Conservation (phyloP, 805 yeast genomes). For the Lipomyces lipofer region DNA sequence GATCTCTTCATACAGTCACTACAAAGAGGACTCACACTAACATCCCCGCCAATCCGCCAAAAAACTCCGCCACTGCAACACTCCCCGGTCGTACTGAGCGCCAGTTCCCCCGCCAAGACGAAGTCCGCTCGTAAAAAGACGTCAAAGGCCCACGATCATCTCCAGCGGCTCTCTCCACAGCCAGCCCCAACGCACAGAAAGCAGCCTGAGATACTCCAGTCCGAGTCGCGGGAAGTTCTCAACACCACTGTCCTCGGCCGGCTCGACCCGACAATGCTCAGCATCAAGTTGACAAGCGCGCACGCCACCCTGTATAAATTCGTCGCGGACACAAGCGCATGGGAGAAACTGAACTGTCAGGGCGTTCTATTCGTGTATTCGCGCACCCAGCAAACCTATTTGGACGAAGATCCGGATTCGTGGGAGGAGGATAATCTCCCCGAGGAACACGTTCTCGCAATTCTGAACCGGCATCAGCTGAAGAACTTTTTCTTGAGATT, state of each 20-base stretch:
- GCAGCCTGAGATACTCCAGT: not conserved
- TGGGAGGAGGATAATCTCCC: constrained; percentile 1
- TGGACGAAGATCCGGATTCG: constrained; percentile 12
- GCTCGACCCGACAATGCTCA: constrained; percentile 42
- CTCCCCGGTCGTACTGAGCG: no score
- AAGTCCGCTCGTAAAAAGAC: no score
- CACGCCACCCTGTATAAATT: constrained; percentile 46
- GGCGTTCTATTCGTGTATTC: constrained; percentile 45
- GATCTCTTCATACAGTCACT: no score
- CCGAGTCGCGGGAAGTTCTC: constrained; percentile 10
- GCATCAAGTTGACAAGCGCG: constrained; percentile 42
- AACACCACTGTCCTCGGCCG: constrained; percentile 40
- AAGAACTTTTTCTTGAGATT: constrained; percentile 20
- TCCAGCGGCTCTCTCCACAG: no score
- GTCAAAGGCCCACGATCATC: no score
- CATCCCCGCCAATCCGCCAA: no score
- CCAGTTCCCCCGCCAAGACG: no score
- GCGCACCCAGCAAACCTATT: constrained; percentile 26
- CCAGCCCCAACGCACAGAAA: no score
- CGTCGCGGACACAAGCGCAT: constrained; percentile 37
- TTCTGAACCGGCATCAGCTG: constrained; percentile 26
- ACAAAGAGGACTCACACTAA: no score
- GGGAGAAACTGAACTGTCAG: constrained; percentile 44
- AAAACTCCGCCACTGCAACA: no score
- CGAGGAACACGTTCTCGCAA: constrained; percentile 20